Base-by-base conservation (phyloP, 352 stramenopile species). In the Globisporangium megalacanthum region DNA sequence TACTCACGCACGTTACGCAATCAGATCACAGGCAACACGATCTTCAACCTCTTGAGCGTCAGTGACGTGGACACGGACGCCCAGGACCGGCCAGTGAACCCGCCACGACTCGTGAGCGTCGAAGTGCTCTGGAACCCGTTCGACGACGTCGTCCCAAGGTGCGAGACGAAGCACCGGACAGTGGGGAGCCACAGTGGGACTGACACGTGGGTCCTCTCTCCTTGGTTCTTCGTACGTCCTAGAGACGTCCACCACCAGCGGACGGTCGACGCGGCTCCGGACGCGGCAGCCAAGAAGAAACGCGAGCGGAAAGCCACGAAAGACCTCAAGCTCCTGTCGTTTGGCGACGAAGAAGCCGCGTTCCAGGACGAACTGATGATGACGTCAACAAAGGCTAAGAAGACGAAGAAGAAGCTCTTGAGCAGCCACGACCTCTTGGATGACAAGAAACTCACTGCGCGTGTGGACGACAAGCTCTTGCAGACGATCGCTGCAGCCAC, bases 1-100 rank as follows among this genome's bases (percentile, higher is more conserved):
- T 39, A 39, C 7, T 39, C 25, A 29, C 25, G 2, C 25, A 13
- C 35, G 1, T 39, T 3, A 5, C 35, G 35, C 35, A 13, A 39
- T 17, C 49, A 96, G 62, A 81, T 99, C 60, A 91, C 80, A 5
- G 97, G 96, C 22, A 96, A 97, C 68, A 99, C 97, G 20, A 96
- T 99, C 51, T 99, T 98, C 75, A 99, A 99, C 73, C 71, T 98
- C 22, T 62, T 99, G 22, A 91, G 95, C 37, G 86, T 98, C 7
- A 77, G 83, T 3, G 86, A 96, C 14, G 49, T 94, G 17, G 89
- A 95, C 52, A 95, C 87, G n/a, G 86, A 95, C 61, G 75, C 52
- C 6, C 66, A 91, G 52, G 89, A 97, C 73, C 77, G 88, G 44
- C 76, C 89, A 7, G 48, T 96, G 47, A 68, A 89, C 63, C 70